These are phyloP conservation scores for Gelatoporia subvermispora DNA, from an alignment of 768 basidiomycete genomes.

Conservation along the genomic window DNA sequence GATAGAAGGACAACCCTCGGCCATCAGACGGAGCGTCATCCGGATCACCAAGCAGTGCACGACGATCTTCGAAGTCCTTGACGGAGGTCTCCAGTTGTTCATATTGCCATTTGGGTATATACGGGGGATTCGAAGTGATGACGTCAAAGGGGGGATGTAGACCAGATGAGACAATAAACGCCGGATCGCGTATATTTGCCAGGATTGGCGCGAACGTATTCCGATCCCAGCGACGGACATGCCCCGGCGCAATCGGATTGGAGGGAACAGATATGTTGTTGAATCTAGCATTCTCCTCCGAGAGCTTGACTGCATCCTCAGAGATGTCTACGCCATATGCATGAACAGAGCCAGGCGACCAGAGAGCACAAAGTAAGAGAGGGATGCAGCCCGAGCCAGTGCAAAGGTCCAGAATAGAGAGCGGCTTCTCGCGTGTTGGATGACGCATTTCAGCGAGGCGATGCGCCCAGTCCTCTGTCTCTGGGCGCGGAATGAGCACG, in stretches of 20 bases:
- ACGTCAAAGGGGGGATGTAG: constrained; percentile 55
- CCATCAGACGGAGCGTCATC: constrained; percentile 26
- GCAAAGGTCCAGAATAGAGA: constrained; percentile 78
- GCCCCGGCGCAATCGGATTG: neutral
- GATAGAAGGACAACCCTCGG: constrained; percentile 67
- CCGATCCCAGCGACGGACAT: neutral
- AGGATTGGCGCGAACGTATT: constrained; percentile 36
- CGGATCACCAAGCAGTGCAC: constrained; percentile 73
- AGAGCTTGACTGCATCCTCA: constrained; percentile 47
- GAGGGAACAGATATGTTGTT: constrained; percentile 15
- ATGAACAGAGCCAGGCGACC: constrained; percentile 47
- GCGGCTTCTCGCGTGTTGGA: constrained; percentile 22
- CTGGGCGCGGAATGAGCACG: constrained; percentile 89
- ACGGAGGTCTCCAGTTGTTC: constrained; percentile 63
- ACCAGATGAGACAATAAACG: constrained; percentile 15
- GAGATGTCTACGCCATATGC: constrained; percentile 70
- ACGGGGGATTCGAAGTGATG: constrained; percentile 83
- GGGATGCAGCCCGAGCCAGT: constrained; percentile 93
- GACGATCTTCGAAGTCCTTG: constrained; percentile 71
- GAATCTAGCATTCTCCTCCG: constrained; percentile 38
- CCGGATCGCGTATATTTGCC: constrained; percentile 36
- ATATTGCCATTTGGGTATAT: constrained; percentile 70
- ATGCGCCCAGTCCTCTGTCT: constrained; percentile 83
- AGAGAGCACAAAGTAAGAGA: constrained; percentile 68
- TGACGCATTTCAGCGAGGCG: constrained; percentile 46